Evolutionary conservation across 2,329 filamentous ascomycete species (phyloP), one percentile per base, ranked within the genome.

Genomic region (Colletotrichum sp.): DNA sequence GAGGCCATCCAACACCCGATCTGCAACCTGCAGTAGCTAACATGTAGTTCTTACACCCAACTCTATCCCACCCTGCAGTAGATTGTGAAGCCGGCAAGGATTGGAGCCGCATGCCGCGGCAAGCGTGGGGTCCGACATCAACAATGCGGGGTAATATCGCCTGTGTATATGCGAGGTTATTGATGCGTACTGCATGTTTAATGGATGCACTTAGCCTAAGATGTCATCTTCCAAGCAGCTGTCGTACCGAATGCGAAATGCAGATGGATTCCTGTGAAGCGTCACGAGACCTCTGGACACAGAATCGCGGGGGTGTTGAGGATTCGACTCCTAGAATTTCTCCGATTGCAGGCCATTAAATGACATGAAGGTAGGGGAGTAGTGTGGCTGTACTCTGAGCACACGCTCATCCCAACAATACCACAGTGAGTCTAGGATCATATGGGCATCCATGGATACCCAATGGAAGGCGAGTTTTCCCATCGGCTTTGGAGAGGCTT

Each of bases 221-320:
- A 52, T 52, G 43, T 21, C 12, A 1, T 52, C n/a, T 52, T 52
- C 43, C 43, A 52, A 52, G 43, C 43, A 52, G 6, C 43, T 52
- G 43, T 52, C 43, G n/a, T 52, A 21, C 43, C n/a, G 43, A 52
- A 52, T 52, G 43, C 43, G 43, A 52, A 3, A n/a, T 52, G 43
- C 43, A 52, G 43, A 52, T 52, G 43, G 43, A 21, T 52, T 52
- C 5, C 43, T 52, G 10, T 7, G 0, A 13, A 52, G 43, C 43
- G 3, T 21, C 43, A 52, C n/a, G 0, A 4, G n/a, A 52, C 43
- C 43, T 21, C 1, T 0, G 6, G 18, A 13, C 4, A 4, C n/a
- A 3, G 43, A 7, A 21, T n/a, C 1, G 18, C 38, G 0, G 1
- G 43, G 0, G n/a, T 52, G 10, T 4, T 52, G n/a, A 3, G n/a